Base-by-base conservation (phyloP, 2,329 filamentous ascomycete genomes). In the Colletotrichum neosansevieriae region DNA sequence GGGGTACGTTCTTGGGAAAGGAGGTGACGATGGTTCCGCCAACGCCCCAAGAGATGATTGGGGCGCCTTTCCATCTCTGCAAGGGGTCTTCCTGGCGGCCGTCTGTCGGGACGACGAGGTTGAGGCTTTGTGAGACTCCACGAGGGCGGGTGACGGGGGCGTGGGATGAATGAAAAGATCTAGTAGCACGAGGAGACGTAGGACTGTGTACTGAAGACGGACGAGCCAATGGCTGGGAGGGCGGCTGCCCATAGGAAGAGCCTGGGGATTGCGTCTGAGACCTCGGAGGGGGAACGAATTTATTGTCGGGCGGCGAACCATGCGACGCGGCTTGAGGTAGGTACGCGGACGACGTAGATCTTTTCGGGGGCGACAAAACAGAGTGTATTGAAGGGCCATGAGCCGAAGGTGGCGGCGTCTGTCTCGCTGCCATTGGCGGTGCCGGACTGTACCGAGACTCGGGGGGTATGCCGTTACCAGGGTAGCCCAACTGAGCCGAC, bases 41-140 rank as follows among this genome's bases (percentile, higher is more conserved):
- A 56, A 97, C 89, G 3, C 94, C 94, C 91, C 97, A 99, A 1
- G 88, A 88, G 74, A 98, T 91, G 12, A 97, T 86, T 0, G 97
- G 96, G 12, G 89, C 87, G 3, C 97, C 97, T 80, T 92, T 94
- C 96, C 96, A 99, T 72, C 96, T 87, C 76, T 97, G 87, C 6
- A 99, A 82, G 2, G 91, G 89, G 80, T 99, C 96, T 17, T 89
- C 80, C 74, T 92, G 88, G 19, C 87, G 86, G 1, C 89, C 89
- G 76, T 92, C 89, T 1, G 85, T 90, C 1, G 90, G 89, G 9
- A 86, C 81, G 42, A 91, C 83, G 71, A 90, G 83, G 72, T 88
- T 88, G 58, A 89, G 77, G 32, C 80, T 82, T 63, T 88, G 80
- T 3, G 88, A 90, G 60, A 85, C 81, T 1, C 84, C 86, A 59